Conservation (phyloP, 2,329 filamentous ascomycete genomes). For the Sordariomycetes sp. region DNA sequence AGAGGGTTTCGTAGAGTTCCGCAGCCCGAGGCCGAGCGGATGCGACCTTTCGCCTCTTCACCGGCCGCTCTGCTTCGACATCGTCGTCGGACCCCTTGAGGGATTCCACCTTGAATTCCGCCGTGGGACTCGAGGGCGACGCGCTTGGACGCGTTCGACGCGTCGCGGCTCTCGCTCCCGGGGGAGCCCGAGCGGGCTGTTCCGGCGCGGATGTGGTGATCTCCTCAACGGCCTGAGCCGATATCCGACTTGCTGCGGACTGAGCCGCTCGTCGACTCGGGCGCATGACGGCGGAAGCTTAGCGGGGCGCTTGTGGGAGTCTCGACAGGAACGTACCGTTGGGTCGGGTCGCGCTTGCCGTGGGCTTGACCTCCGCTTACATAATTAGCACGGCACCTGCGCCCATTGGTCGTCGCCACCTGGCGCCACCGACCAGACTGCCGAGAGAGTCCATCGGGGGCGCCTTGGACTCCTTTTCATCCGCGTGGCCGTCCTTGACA, state of each 20-base stretch:
- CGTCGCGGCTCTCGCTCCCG: neutral
- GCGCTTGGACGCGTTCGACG: neutral
- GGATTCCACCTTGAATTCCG: neutral
- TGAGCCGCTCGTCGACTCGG: neutral
- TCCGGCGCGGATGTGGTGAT: neutral
- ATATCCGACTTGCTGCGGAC: slow-evolving; percentile 1
- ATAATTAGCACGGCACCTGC: too few relatives aligned
- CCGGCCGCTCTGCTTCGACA: neutral
- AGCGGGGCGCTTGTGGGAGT: neutral
- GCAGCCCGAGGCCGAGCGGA: neutral
- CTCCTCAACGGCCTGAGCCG: neutral
- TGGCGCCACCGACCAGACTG: too few relatives aligned
- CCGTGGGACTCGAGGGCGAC: neutral
- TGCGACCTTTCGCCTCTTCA: neutral
- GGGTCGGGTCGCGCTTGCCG: neutral
- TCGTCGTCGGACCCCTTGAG: neutral
- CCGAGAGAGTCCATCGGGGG: too few relatives aligned
- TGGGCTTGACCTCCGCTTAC: too few relatives aligned
- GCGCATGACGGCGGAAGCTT: neutral
- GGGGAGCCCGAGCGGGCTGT: neutral
- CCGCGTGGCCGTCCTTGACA: too few relatives aligned
- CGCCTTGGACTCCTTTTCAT: too few relatives aligned
- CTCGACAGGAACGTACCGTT: neutral
- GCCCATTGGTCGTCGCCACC: too few relatives aligned
- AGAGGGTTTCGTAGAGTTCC: neutral